A percentile compares a stretch with the other conserved stretches of the same genome.
These are phyloP conservation scores for Cyberlindnera mrakii DNA, from an alignment of 805 yeast genomes.

Conservation along the genomic window DNA sequence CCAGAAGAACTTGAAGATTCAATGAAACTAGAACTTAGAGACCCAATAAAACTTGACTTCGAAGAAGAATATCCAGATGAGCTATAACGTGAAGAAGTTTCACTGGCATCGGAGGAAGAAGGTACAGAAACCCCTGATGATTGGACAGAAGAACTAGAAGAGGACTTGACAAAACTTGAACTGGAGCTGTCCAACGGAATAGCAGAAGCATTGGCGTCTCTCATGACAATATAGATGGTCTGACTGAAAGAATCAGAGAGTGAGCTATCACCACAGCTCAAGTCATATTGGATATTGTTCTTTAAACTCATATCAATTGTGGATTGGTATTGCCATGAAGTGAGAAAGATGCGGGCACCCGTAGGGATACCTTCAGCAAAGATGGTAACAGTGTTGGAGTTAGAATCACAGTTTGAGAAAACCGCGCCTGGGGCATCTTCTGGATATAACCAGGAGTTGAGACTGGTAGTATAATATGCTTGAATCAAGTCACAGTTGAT, in stretches of 20 bases:
- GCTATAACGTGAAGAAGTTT: background rate
- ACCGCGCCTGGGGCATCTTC: slow-evolving; percentile 6
- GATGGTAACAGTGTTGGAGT: slow-evolving; percentile 10
- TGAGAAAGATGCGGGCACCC: slow-evolving; percentile 25
- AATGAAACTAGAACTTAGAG: background rate
- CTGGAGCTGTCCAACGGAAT: slow-evolving; percentile 12
- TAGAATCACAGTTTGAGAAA: slow-evolving; percentile 20
- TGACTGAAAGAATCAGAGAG: slow-evolving; percentile 1
- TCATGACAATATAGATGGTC: slow-evolving; percentile 5
- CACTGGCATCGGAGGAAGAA: background rate
- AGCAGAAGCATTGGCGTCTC: slow-evolving; percentile 19
- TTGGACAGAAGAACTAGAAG: background rate
- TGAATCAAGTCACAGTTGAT: slow-evolving; percentile 18
- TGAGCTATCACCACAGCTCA: slow-evolving; percentile 9
- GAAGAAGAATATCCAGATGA: background rate
- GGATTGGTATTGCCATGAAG: slow-evolving; percentile 25
- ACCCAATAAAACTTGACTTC: background rate
- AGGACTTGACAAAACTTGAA: slow-evolving; percentile 1
- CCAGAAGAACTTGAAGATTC: background rate
- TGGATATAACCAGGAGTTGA: slow-evolving; percentile 32
- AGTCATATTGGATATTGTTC: slow-evolving; percentile 9
- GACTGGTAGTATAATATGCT: slow-evolving; percentile 20
- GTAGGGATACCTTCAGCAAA: slow-evolving; percentile 18
- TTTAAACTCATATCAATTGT: slow-evolving; percentile 1
- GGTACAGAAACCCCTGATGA: background rate